phyloP scores from a whole-genome alignment of 345 rosid genomes.

The Leavenworthia alabamica region DNA sequence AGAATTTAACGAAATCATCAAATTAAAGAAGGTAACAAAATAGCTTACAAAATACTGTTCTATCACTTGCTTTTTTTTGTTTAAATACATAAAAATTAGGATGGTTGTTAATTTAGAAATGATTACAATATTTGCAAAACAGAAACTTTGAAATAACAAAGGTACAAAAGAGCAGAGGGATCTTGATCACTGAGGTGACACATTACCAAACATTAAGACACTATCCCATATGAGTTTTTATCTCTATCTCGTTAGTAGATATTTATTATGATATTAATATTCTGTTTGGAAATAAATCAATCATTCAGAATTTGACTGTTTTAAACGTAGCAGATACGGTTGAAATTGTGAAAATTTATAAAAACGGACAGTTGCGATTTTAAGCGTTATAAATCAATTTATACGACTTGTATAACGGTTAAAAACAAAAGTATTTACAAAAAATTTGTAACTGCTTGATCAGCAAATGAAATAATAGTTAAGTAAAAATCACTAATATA shows the following conservation, averaged over 20 bases:
- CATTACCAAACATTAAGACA: slow-evolving; percentile 27
- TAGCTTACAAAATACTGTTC: slow-evolving; percentile 11
- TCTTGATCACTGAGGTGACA: slow-evolving; percentile 32
- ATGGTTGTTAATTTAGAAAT: background rate
- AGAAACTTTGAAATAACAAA: slow-evolving; percentile 18
- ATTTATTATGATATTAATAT: background rate
- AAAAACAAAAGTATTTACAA: too few relatives aligned
- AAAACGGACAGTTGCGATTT: too few relatives aligned
- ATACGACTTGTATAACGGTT: too few relatives aligned
- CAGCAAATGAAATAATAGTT: too few relatives aligned
- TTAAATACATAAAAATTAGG: background rate
- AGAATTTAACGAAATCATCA: background rate
- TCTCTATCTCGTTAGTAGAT: background rate
- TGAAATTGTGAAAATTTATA: too few relatives aligned
- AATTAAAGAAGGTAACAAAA: slow-evolving; percentile 13
- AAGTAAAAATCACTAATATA: too few relatives aligned
- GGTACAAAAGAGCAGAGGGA: slow-evolving; percentile 27
- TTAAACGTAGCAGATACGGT: too few relatives aligned
- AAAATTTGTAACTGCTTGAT: too few relatives aligned
- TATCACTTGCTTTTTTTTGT: background rate
- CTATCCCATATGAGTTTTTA: slow-evolving; percentile 24
- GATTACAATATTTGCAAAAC: slow-evolving; percentile 1
- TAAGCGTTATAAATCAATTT: too few relatives aligned
- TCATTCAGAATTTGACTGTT: too few relatives aligned
- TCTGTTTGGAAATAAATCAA: background rate